phyloP scores from a whole-genome alignment of 345 rosid genomes.

The Viola odorata region DNA sequence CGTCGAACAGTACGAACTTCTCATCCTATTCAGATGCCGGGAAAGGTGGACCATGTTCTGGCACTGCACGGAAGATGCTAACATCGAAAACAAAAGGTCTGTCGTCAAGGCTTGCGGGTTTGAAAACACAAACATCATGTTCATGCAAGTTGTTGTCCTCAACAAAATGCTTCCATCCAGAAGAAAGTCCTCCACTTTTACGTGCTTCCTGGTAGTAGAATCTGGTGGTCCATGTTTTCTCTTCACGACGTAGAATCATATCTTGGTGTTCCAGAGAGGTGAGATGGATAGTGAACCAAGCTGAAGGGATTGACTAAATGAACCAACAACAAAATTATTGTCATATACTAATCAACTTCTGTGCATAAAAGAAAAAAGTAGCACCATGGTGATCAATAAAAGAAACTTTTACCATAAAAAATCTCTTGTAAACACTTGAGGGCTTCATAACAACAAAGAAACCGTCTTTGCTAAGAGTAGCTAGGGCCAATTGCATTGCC shows the following conservation, averaged over 20 bases:
- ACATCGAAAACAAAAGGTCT: constrained; percentile 33
- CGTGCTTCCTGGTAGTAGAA: constrained; percentile 16
- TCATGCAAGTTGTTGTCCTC: constrained; percentile 38
- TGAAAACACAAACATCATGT: constrained; percentile 48
- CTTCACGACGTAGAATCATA: constrained; percentile 28
- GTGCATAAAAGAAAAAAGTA: not conserved
- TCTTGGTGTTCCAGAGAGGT: constrained; percentile 22
- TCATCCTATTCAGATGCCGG: not conserved
- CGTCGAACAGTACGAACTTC: not conserved
- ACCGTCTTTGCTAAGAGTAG: constrained; percentile 24
- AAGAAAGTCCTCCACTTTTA: constrained; percentile 32
- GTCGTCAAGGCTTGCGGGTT: constrained; percentile 14
- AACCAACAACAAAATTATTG: constrained; percentile 1
- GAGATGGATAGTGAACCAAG: constrained; percentile 31
- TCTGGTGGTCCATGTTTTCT: constrained; percentile 30
- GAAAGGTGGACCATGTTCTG: constrained; percentile 1
- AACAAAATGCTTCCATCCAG: constrained; percentile 51
- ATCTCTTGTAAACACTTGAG: constrained; percentile 31
- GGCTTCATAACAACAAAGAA: constrained; percentile 41
- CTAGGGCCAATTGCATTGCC: constrained; percentile 29
- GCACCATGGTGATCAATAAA: not conserved
- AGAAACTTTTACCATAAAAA: constrained; percentile 32
- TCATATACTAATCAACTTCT: not conserved
- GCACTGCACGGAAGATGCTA: constrained; percentile 29
- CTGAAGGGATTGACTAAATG: constrained; percentile 31